These are phyloP conservation scores for Sporisorium sorghi DNA, from an alignment of 1,284 basidiomycete genomes.

Conservation along the genomic window DNA sequence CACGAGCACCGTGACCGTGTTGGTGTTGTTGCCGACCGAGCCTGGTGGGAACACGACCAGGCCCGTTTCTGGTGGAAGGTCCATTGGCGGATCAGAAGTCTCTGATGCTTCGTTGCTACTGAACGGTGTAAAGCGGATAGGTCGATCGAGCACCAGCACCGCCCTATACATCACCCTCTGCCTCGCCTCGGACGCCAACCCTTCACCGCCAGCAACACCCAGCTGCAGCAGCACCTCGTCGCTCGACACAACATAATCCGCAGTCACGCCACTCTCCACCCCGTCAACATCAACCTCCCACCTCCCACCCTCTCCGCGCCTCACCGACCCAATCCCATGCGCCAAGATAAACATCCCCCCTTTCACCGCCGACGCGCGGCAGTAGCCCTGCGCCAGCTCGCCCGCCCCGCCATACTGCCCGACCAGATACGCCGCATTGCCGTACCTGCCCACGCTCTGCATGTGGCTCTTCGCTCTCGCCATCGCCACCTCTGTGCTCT, in stretches of 20 bases:
- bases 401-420: constrained; percentile 87
- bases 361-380: constrained; percentile 61
- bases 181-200: neutral
- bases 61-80: constrained; percentile 74
- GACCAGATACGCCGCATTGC: constrained; percentile 87
- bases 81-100: neutral
- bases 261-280: constrained; percentile 75
- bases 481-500: constrained; percentile 44
- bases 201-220: neutral
- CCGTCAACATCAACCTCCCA: constrained; percentile 71
- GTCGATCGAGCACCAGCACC: constrained; percentile 44
- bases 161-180: constrained; percentile 18
- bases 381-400: constrained; percentile 66
- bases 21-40: constrained; percentile 29
- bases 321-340: constrained; percentile 27
- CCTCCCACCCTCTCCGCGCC: constrained; percentile 5
- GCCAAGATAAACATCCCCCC: constrained; percentile 62
- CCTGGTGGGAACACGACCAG: constrained; percentile 85
- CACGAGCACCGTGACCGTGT: constrained; percentile 75
- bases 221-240: constrained; percentile 71
- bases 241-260: constrained; percentile 70
- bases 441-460: constrained; percentile 85
- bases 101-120: constrained; percentile 7
- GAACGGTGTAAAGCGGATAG: constrained; percentile 25
- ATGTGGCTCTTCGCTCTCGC: constrained; percentile 73